Base-by-base conservation (phyloP, 2,329 filamentous ascomycete genomes). In the Colletotrichum sansevieriae region DNA sequence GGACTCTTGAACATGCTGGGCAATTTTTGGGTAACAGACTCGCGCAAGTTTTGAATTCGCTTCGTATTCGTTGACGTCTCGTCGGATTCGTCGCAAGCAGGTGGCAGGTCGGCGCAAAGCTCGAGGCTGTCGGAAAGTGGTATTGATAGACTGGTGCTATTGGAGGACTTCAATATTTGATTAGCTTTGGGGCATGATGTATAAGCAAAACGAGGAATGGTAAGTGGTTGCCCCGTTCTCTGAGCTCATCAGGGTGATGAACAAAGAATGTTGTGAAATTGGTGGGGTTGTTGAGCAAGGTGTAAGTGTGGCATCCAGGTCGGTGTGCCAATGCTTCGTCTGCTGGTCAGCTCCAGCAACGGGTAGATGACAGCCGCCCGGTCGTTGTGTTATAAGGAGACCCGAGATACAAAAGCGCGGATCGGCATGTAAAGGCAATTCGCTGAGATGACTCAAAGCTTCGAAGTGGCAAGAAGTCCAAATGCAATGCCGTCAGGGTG, bases 1-100 rank as follows among this genome's bases (percentile, higher is more conserved):
- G 90, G 88, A 79, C 92, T 94, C 67, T 91, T 92, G 81, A 97
- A 96, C 75, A 87, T 90, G 78, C 90, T 89, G 73, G 93, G 90
- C 92, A 95, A 94, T 22, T 82, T 80, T 35, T n/a, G 65, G 44
- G 18, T 20, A 8, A 22, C 49, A 22, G 43, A 22, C 18, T 58
- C 55, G 39, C 2, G 41, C 43, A 29, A 13, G 22, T 9, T 29
- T 18, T 49, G 41, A 59, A 46, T 56, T 51, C 41, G 68, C 22
- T 33, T 54, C 20, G 39, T 52, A 35, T 58, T 54, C 11, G 13
- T 55, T 3, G 9, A 41, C 35, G 52, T 55, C 52, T 55, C 18
- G n/a, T 37, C n/a, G 12, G 49, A 33, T 51, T 20, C 20, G 20
- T 29, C 18, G 52, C 47, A 46, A 51, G 41, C 10, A 43, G 73